Conservation (phyloP, 495 filamentous ascomycete genomes). For the Pyrenula massariospora region DNA sequence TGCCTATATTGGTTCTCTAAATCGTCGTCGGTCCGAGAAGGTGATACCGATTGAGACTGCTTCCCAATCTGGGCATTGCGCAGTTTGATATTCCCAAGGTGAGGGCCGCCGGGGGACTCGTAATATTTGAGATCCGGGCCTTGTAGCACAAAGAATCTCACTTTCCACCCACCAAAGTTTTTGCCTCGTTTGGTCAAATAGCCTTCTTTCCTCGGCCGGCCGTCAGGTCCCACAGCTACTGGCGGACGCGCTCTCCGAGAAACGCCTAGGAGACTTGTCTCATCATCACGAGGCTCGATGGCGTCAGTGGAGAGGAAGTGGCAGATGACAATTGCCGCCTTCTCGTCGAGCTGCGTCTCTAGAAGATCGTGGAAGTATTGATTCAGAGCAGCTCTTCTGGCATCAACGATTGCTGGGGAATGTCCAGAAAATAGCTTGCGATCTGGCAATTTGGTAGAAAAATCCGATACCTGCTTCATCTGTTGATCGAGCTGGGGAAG, state of each 20-base stretch:
- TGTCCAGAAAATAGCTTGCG: conserved; percentile 80
- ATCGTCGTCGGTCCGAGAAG: conserved; percentile 53
- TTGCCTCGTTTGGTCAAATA: conserved; percentile 95
- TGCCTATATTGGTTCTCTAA: conserved; percentile 91
- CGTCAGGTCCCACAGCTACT: conserved; percentile 41
- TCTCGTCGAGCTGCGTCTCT: conserved; percentile 68
- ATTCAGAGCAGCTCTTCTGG: conserved; percentile 69
- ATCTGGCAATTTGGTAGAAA: conserved; percentile 68
- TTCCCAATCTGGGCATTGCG: conserved; percentile 88
- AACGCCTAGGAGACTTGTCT: conserved; percentile 36
- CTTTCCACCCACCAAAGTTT: conserved; percentile 99
- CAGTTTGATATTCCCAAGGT: conserved; percentile 88
- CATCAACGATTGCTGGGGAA: conserved; percentile 87
- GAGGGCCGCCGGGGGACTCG: conserved; percentile 74
- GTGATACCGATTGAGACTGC: conserved; percentile 53
- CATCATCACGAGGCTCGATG: conserved; percentile 63
- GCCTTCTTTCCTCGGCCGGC: conserved; percentile 66
- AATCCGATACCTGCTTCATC: conserved; percentile 55
- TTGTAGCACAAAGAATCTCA: conserved; percentile 84
- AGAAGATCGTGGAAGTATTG: conserved; percentile 74
- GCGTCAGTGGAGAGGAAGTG: conserved; percentile 80
- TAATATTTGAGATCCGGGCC: conserved; percentile 85
- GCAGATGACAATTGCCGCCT: conserved; percentile 71
- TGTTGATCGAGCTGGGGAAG: conserved; percentile 72
- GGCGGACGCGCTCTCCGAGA: conserved; percentile 24